Evolutionary conservation across 805 yeast genomes (phyloP), one percentile per base, ranked within the genome.

Genomic region (Starmerella floris): DNA sequence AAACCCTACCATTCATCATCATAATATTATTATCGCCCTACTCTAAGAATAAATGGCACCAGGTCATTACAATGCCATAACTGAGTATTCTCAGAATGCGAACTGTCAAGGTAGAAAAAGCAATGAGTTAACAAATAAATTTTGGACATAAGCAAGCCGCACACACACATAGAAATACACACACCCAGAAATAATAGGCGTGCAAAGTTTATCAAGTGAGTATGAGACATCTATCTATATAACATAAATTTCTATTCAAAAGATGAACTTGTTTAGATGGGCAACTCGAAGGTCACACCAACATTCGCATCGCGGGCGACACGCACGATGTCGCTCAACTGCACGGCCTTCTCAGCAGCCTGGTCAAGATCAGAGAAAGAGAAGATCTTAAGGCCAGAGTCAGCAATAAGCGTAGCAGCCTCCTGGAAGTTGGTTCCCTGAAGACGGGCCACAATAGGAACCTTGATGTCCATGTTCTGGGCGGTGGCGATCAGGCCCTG

Each of bases 401-500:
- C 73, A 52, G 72, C 66, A 58, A 91, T 83, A 67, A 88, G 74
- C 61, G 80, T 72, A 68, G 79, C 83, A 58, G 97, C 99, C 61
- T 78, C 71, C 56, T 76, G 82, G 67, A 79, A 74, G 72, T 91
- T 91, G 51, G 99, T 91, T 67, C 99, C 99, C 73, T 93, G 97
- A 62, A 91, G 74, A 77, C 99, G 84, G 49, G 87, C 97, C 55
- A 91, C 94, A 59, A 91, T 91, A 54, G 98, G 99, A 43, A 91
- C 82, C 51, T 74, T 77, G 63, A 91, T 77, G 59, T 81, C 77
- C 72, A 91, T 76, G 71, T 80, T 81, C 69, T 84, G 84, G 53
- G 96, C 77, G 42, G 95, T 95, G 53, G 87, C 83, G 58, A 91
- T 87, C 63, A 91, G 76, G 67, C 99, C 99, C 69, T 79, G 78